Evolutionary conservation across 1,284 basidiomycete genomes (phyloP).

Genomic region (Apiotrichum sp.): DNA sequence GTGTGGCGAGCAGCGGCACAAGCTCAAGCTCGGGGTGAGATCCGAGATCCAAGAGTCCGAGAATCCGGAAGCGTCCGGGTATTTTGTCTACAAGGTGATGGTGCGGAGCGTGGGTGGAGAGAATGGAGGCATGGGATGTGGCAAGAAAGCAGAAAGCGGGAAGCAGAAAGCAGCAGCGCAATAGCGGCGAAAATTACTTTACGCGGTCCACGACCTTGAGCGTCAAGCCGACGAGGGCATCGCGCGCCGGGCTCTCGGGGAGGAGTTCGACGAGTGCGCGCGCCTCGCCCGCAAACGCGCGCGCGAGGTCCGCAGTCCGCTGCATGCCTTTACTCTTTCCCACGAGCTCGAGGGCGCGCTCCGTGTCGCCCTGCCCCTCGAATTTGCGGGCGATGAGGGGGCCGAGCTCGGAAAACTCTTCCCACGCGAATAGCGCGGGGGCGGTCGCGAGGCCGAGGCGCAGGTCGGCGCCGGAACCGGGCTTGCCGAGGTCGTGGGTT

Average conservation of each 20-base stretch:
- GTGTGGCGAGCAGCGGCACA: too few species aligned
- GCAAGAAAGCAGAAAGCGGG: not conserved
- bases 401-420: slow-evolving; percentile 70
- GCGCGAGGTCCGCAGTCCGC: slow-evolving; percentile 71
- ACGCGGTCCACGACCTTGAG: slow-evolving; percentile 47
- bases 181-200: slow-evolving; percentile 30
- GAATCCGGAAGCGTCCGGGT: too few species aligned
- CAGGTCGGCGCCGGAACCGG: slow-evolving; percentile 72
- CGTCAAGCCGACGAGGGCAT: slow-evolving; percentile 55
- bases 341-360: slow-evolving; percentile 68
- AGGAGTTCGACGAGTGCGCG: slow-evolving; percentile 63
- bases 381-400: slow-evolving; percentile 83
- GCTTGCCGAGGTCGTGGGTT: slow-evolving; percentile 68
- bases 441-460: slow-evolving; percentile 83
- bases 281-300: slow-evolving; percentile 70
- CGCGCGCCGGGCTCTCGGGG: slow-evolving; percentile 74
- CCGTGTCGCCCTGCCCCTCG: slow-evolving; percentile 72
- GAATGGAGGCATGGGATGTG: not conserved
- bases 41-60: not conserved
- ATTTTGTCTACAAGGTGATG: not conserved
- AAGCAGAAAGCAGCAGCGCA: too few species aligned
- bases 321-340: slow-evolving; percentile 68
- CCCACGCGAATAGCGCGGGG: slow-evolving; percentile 90
- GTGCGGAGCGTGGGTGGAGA: not conserved
- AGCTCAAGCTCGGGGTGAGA: too few species aligned